Evolutionary conservation across 2,329 filamentous ascomycete species (phyloP).

Genomic region (Exophiala sp.): DNA sequence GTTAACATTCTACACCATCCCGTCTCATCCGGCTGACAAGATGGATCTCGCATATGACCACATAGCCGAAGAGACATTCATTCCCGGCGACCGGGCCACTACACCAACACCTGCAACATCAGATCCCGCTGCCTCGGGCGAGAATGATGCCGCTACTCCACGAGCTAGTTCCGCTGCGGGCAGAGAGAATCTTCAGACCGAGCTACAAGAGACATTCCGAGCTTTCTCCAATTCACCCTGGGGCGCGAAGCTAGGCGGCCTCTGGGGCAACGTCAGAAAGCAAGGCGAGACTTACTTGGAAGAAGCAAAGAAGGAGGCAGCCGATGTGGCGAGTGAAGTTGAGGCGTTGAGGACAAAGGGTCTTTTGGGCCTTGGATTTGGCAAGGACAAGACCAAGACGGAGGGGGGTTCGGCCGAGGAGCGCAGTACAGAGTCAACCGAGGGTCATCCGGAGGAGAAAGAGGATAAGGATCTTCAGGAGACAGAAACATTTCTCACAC

Average conservation of each 20-base stretch:
- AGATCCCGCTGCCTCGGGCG: constrained; percentile 37
- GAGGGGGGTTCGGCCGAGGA: constrained; percentile 33
- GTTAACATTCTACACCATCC: no score
- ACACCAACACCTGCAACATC: constrained; percentile 34
- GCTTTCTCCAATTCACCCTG: constrained; percentile 87
- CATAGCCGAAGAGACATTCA: constrained; percentile 74
- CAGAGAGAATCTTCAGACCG: constrained; percentile 63
- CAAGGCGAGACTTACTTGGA: constrained; percentile 88
- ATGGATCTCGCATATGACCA: constrained; percentile 99
- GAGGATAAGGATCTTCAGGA: constrained; percentile 37
- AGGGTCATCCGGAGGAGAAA: constrained; percentile 26
- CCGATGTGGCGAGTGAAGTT: constrained; percentile 76
- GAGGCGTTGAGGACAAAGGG: constrained; percentile 59
- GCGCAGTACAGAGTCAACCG: constrained; percentile 23
- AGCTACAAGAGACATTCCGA: constrained; percentile 92
- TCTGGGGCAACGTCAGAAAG: constrained; percentile 87
- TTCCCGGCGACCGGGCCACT: constrained; percentile 46
- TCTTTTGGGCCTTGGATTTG: constrained; percentile 17
- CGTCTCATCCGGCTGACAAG: not conserved
- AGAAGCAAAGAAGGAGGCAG: constrained; percentile 74
- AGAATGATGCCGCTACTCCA: constrained; percentile 23
- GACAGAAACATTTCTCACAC: constrained; percentile 63
- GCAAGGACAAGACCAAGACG: constrained; percentile 26
- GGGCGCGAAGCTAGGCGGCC: constrained; percentile 81
- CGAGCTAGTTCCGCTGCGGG: constrained; percentile 30